Conservation (phyloP, 495 filamentous ascomycete species). For the Xylaria nigripes region DNA sequence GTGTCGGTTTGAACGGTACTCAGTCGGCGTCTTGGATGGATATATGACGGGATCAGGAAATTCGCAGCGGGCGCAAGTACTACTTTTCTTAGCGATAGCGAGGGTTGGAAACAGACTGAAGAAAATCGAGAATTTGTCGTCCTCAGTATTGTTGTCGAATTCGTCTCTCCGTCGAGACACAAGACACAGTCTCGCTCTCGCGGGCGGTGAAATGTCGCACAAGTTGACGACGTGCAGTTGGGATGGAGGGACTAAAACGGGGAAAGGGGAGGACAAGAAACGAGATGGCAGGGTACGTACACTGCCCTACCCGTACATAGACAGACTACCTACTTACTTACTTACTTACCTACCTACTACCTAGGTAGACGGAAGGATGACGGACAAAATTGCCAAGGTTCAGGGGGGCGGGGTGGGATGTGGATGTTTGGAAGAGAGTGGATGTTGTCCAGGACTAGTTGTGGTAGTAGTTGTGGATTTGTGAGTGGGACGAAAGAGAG, state of each 20-base stretch:
- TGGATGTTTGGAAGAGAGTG: neutral
- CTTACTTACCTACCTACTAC: too few relatives aligned
- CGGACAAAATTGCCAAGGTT: constrained; percentile 10
- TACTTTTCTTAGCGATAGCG: neutral
- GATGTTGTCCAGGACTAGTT: too few relatives aligned
- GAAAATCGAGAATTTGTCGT: neutral
- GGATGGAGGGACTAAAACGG: constrained; percentile 15
- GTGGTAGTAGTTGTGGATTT: neutral
- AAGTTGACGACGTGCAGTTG: constrained; percentile 5
- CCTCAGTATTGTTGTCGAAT: constrained; percentile 3
- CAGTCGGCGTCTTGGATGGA: neutral
- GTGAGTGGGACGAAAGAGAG: neutral
- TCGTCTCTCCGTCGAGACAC: constrained; percentile 14
- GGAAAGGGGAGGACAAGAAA: constrained; percentile 12
- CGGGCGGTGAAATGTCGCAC: constrained; percentile 16
- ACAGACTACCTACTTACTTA: too few relatives aligned
- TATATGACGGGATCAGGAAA: neutral
- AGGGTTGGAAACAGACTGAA: neutral
- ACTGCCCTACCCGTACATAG: too few relatives aligned
- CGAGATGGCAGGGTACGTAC: neutral
- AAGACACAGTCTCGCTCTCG: constrained; percentile 16
- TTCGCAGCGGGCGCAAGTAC: neutral
- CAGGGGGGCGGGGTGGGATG: constrained; percentile 1
- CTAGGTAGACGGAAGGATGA: constrained; percentile 1
- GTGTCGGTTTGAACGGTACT: neutral